Evolutionary conservation across 2,329 filamentous ascomycete genomes (phyloP).

Genomic region (Aspergillus persii): DNA sequence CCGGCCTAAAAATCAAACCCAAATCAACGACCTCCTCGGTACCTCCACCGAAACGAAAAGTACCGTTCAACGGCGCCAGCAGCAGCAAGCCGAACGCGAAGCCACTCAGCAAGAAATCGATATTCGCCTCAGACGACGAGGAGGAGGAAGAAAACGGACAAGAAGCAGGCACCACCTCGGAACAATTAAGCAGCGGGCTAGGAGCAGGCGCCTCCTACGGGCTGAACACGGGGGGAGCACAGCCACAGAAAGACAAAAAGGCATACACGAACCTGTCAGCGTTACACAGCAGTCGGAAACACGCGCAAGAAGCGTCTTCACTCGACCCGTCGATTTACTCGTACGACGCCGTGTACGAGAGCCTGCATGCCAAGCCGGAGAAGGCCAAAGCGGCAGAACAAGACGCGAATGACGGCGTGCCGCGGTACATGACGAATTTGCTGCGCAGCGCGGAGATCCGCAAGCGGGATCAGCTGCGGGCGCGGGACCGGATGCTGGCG

Average conservation of each 20-base stretch:
- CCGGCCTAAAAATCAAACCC: not conserved
- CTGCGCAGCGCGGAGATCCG: constrained; percentile 60
- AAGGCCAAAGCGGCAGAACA: constrained; percentile 20
- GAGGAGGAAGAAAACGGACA: constrained; percentile 26
- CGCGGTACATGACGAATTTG: constrained; percentile 62
- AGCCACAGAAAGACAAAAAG: constrained; percentile 6
- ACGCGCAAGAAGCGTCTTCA: constrained; percentile 43
- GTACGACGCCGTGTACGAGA: constrained; percentile 51
- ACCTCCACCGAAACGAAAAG: constrained; percentile 35
- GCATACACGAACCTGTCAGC: constrained; percentile 48
- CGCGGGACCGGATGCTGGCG: constrained; percentile 59
- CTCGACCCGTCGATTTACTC: constrained; percentile 50
- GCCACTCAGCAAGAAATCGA: constrained; percentile 34
- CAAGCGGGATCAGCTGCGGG: constrained; percentile 62
- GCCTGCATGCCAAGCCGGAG: constrained; percentile 41
- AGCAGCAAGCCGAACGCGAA: constrained; percentile 28
- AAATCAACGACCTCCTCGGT: constrained; percentile 16
- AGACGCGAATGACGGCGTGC: constrained; percentile 30
- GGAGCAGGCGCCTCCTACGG: constrained; percentile 11
- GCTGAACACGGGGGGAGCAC: constrained; percentile 20
- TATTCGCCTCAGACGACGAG: constrained; percentile 36
- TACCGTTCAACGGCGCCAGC: constrained; percentile 23
- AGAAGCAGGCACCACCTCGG: constrained; percentile 12
- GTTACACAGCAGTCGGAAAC: constrained; percentile 45
- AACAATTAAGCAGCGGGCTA: constrained; percentile 16